Base-by-base conservation (phyloP, 1,284 basidiomycete genomes). In the Ustilago tritici region DNA sequence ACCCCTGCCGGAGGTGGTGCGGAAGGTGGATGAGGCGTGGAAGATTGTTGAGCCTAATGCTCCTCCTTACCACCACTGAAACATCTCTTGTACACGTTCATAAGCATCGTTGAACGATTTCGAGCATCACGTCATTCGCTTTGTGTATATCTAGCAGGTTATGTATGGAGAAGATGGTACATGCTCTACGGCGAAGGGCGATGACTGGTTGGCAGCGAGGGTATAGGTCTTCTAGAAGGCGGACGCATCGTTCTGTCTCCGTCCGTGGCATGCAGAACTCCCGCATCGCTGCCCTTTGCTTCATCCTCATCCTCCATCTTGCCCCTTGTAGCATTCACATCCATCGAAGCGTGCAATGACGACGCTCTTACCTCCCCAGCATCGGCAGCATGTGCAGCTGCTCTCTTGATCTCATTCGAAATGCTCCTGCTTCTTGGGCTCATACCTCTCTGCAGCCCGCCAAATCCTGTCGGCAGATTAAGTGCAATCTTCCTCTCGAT, bases 11-110 rank as follows among this genome's bases (percentile, higher is more conserved):
- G 12, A 66, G 6, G 66, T 83, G 31, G 70, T 82, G 10, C 43
- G 70, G 3, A 71, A 72, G 10, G 64, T 83, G 9, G 76, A 82
- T 34, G 41, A 70, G 40, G 80, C 82, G 1, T 82, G 81, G 79
- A 41, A 70, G 54, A 61, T 73, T 9, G 78, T 82, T 19, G 71
- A 77, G 52, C 70, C 76, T 32, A 59, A 73, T 6, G 68, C 70
- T 32, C 76, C 76, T 28, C 32, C 61, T 15, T 78, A 78, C 35
- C 70, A 78, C 53, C 76, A 74, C 35, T 78, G 41, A 62, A n/a
- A 8, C 4, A 31, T n/a, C 32, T 8, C 43, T 17, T n/a, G 40
- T 43, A 28, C 23, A 28, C 23, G 23, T 28, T 28, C 23, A 28
- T 28, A 28, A 3, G 23, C 23, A 28, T 28, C 23, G 23, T 28